Base-by-base conservation (phyloP, 2,329 filamentous ascomycete species). In the Fusarium udum region DNA sequence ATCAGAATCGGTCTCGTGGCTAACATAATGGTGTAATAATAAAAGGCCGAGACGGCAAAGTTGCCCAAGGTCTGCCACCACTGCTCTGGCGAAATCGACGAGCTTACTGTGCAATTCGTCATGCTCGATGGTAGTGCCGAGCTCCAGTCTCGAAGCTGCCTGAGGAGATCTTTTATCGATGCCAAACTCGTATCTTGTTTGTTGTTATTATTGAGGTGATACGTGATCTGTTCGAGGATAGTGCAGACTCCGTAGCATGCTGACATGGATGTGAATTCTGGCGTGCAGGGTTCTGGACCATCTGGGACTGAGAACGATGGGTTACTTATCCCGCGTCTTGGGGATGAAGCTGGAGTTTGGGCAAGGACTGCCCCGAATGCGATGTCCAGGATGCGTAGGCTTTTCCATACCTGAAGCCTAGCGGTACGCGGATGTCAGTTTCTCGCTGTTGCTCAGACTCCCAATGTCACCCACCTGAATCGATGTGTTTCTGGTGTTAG, bases 391-490 rank as follows among this genome's bases (percentile, higher is more conserved):
- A 59, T 37, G 1, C 56, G 32, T 2, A 59, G 24, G 12, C 56
- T 59, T 51, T 59, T 59, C 56, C 56, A 59, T 59, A 59, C 24
- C 12, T 58, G 42, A 31, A 58, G 56, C 6, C 56, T 58, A 1
- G 2, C 28, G 1, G 4, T 18, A 10, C n/a, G 2, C 3, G 1
- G 2, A 6, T 28, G 18, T 58, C 12, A 58, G 31, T 3, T 3
- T 26, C 1, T 5, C n/a, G 0, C 15, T 16, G 8, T 2, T 7
- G 4, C 14, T n/a, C 5, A 42, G 0, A 1, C 4, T 0, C 1
- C 0, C 4, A 18, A 9, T 20, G 6, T 14, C 2, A 1, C 24
- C 3, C 15, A 59, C 56, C 56, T 31, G 15, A 49, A 20, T 37
- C 42, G 46, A 31, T 59, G 56, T 6, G 24, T 37, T 24, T 59